Evolutionary conservation across 192 early-diverging fungal genomes (phyloP).

Genomic region (Dispira simplex): DNA sequence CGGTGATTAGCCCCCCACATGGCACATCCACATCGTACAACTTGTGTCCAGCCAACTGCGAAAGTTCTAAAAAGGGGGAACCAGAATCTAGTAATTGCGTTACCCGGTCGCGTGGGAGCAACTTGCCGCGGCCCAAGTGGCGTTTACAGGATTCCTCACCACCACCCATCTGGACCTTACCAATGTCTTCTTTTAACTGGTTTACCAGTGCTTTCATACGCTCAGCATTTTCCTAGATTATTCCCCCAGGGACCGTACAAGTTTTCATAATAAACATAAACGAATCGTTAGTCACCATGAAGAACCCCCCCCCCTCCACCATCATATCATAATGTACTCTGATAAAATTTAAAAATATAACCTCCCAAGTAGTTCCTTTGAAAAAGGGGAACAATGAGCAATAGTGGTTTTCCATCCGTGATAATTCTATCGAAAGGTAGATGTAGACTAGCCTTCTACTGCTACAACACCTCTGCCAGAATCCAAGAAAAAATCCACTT

Average conservation of each 20-base stretch:
- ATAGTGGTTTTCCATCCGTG: no score
- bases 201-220: conserved; percentile 50
- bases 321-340: no score
- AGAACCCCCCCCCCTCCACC: no score
- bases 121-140: conserved; percentile 71
- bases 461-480: no score
- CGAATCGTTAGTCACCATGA: no score
- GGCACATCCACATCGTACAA: conserved; percentile 77
- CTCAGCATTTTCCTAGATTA: conserved; percentile 49
- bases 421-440: no score
- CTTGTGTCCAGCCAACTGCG: conserved; percentile 78
- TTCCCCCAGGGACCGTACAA: neutral
- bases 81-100: conserved; percentile 25
- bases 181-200: conserved; percentile 43
- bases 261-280: no score
- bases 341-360: no score
- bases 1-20: conserved; percentile 83
- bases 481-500: no score
- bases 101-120: conserved; percentile 76
- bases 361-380: no score
- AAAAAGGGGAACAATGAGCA: no score
- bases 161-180: conserved; percentile 70
- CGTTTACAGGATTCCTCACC: conserved; percentile 66
- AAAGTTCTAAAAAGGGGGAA: conserved; percentile 89
- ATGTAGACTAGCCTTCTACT: no score